These are phyloP conservation scores for Aspergillus avenaceus DNA, from an alignment of 495 filamentous ascomycete genomes.

Conservation along the genomic window DNA sequence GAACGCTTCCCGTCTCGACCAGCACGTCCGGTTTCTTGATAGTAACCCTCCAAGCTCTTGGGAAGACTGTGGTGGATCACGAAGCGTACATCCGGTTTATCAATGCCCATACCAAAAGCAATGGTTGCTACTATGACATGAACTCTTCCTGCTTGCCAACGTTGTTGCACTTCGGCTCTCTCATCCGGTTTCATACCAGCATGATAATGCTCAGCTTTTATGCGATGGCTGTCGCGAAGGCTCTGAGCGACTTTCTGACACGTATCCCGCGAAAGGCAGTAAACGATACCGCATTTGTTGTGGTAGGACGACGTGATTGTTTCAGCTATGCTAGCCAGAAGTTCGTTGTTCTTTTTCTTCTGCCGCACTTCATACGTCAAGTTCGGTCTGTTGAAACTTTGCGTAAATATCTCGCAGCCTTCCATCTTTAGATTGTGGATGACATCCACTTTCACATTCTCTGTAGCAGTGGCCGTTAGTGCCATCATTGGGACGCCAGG, in stretches of 20 bases:
- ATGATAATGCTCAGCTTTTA: slow-evolving; percentile 82
- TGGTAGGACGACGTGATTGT: slow-evolving; percentile 63
- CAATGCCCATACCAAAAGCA: slow-evolving; percentile 98
- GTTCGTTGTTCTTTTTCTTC: slow-evolving; percentile 52
- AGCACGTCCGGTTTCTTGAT: slow-evolving; percentile 94
- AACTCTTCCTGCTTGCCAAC: slow-evolving; percentile 74
- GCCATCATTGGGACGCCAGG: slow-evolving; percentile 86
- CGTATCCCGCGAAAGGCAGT: slow-evolving; percentile 79
- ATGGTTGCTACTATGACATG: slow-evolving; percentile 98
- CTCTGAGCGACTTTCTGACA: slow-evolving; percentile 76
- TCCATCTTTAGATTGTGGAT: slow-evolving; percentile 81
- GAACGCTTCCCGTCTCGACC: slow-evolving; percentile 86
- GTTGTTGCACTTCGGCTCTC: slow-evolving; percentile 63
- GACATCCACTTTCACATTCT: slow-evolving; percentile 86
- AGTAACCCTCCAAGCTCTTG: slow-evolving; percentile 96
- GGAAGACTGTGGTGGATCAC: slow-evolving; percentile 90
- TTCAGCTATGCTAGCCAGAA: slow-evolving; percentile 63
- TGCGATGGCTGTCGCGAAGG: slow-evolving; percentile 53
- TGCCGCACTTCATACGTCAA: slow-evolving; percentile 75
- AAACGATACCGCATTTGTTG: slow-evolving; percentile 84
- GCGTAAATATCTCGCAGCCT: slow-evolving; percentile 69
- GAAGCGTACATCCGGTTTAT: slow-evolving; percentile 92
- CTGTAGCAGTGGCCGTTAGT: slow-evolving; percentile 88
- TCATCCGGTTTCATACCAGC: slow-evolving; percentile 63
- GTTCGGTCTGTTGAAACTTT: slow-evolving; percentile 94